Base-by-base conservation (phyloP, 2,329 filamentous ascomycete genomes). In the Cyphellophora attinorum region DNA sequence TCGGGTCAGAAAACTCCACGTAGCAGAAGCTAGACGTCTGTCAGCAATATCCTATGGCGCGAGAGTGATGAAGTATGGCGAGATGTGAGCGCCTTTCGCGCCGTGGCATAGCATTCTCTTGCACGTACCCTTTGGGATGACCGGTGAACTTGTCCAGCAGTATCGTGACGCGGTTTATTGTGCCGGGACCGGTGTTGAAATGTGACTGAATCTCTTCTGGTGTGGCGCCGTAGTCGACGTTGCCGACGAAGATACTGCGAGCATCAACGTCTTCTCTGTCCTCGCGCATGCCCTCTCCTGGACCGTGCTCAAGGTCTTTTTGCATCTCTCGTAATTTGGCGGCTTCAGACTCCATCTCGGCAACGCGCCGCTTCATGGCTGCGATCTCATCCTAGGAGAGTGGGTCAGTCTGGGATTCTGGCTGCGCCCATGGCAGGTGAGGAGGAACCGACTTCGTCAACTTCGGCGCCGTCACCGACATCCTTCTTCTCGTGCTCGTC, bases 161-260 rank as follows among this genome's bases (percentile, higher is more conserved):
- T 48, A 98, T 98, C 1, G 91, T 98, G 40, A 98, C 91, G 41
- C 91, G 81, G 62, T 98, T 98, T 69, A 98, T 98, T 48, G 83
- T 85, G 41, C 91, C 91, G 53, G 86, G 93, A 21, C 46, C 46
- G 68, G 80, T 93, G 68, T 94, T 86, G 66, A 98, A 98, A 57
- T 98, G 91, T 40, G 86, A 85, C 67, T 98, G 91, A 40, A 98
- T 91, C 67, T 98, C 91, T 64, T 98, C 91, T 2, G 91, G 91
- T 17, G 86, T 93, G 14, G 89, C 88, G 43, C 85, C 88, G 61
- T 98, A 98, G 63, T 98, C 91, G 47, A 98, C 91, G 51, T 98
- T 98, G 49, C 91, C 91, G 29, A 98, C 91, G 58, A 98, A 98
- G 61, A 98, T 86, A 64, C 86, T 95, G 53, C 91, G 80, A 48